These are phyloP conservation scores for Pholiota molesta DNA, from an alignment of 768 basidiomycete genomes.

Conservation along the genomic window DNA sequence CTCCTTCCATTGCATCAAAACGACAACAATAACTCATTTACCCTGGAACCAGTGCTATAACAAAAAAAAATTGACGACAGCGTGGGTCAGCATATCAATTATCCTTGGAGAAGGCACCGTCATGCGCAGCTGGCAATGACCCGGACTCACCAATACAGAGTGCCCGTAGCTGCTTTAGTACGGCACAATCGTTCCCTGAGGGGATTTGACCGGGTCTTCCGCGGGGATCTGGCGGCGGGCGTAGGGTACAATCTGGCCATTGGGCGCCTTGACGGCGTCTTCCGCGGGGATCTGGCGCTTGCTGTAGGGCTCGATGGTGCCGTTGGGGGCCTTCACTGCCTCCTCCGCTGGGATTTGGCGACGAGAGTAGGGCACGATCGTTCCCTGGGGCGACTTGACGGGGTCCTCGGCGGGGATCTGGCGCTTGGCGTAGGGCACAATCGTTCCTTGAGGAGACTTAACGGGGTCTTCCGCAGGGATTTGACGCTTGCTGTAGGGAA, in stretches of 20 bases:
- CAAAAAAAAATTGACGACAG: not conserved
- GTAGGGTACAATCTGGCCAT: slow-evolving; percentile 31
- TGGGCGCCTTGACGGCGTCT: slow-evolving; percentile 27
- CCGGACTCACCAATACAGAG: not conserved
- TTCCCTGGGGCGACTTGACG: slow-evolving; percentile 29
- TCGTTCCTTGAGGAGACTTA: slow-evolving; percentile 22
- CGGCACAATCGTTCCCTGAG: slow-evolving; percentile 28
- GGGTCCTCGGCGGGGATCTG: slow-evolving; percentile 27
- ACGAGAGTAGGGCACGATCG: slow-evolving; percentile 20
- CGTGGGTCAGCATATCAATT: not conserved
- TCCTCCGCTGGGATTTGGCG: slow-evolving; percentile 26
- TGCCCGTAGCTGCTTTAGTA: slow-evolving; percentile 12
- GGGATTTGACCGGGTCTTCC: slow-evolving; percentile 29
- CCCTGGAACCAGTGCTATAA: not conserved
- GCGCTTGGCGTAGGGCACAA: slow-evolving; percentile 18
- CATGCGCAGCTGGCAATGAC: not conserved
- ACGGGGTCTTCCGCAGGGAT: slow-evolving; percentile 27
- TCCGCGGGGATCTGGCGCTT: slow-evolving; percentile 33
- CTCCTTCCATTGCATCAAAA: not conserved
- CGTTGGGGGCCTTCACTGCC: slow-evolving; percentile 24
- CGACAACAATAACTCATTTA: not conserved
- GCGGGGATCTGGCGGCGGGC: slow-evolving; percentile 25
- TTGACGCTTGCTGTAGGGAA: slow-evolving; percentile 17
- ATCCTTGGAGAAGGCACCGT: not conserved
- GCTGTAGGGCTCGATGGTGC: slow-evolving; percentile 46